These are phyloP conservation scores for Nicotiana undulata DNA, from an alignment of 257 asterid species.

Conservation along the genomic window DNA sequence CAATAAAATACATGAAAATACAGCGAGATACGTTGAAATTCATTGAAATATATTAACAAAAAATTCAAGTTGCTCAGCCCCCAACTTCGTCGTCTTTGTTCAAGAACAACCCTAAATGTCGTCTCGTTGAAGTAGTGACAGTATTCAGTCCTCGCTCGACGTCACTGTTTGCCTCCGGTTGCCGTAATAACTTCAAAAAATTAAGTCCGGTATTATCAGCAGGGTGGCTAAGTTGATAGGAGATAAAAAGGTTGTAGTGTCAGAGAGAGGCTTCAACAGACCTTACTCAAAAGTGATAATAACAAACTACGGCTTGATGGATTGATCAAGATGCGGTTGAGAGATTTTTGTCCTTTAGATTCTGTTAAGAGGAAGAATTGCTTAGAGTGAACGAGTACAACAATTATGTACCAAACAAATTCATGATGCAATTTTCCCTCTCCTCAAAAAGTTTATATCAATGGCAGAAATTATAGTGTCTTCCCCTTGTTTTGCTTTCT, in stretches of 20 bases:
- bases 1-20: no score
- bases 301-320: slow-evolving; percentile 63
- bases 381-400: neutral
- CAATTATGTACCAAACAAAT: neutral
- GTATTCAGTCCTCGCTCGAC: no score
- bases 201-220: slow-evolving; percentile 10
- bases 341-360: neutral
- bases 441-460: neutral
- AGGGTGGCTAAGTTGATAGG: slow-evolving; percentile 95
- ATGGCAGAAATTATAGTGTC: neutral
- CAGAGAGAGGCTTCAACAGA: slow-evolving; percentile 90
- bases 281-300: slow-evolving; percentile 84
- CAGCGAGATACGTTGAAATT: no score
- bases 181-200: no score
- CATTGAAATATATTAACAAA: no score
- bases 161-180: no score
- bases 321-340: slow-evolving; percentile 16
- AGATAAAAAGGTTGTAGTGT: slow-evolving; percentile 92
- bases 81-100: no score
- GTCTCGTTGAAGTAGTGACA: no score
- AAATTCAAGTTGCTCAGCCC: no score
- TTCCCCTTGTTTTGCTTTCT: neutral
- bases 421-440: neutral
- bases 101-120: no score
- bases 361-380: neutral